Evolutionary conservation across 164 flowering plant species (phyloP).

Genomic region (Warburgia ugandensis): DNA sequence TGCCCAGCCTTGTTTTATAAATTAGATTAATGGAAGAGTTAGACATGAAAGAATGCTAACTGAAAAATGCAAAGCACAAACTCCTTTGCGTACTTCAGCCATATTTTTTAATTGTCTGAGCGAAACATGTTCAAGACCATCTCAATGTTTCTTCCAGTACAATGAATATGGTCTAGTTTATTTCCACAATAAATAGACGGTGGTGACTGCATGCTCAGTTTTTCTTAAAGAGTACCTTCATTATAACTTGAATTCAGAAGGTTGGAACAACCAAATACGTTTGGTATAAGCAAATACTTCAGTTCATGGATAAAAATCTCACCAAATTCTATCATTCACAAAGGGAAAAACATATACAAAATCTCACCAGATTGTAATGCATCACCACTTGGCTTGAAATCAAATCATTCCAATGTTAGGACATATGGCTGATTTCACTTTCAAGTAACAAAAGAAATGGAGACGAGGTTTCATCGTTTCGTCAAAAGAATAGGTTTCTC

Average conservation of each 20-base stretch:
- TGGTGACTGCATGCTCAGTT: not conserved
- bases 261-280: not conserved
- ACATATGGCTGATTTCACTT: too few relatives aligned
- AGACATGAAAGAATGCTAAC: not conserved
- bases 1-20: constrained; percentile 35
- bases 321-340: too few relatives aligned
- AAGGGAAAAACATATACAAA: too few relatives aligned
- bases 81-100: too few relatives aligned
- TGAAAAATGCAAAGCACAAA: not conserved
- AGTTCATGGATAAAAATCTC: not conserved
- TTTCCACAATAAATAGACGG: not conserved
- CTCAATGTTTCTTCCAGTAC: too few relatives aligned
- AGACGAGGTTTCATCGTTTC: too few relatives aligned
- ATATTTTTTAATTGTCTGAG: too few relatives aligned
- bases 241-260: too few relatives aligned
- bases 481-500: not conserved
- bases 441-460: too few relatives aligned
- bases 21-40: not conserved
- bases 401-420: not conserved
- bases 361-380: too few relatives aligned
- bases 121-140: too few relatives aligned
- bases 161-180: too few relatives aligned
- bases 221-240: not conserved
- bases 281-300: not conserved
- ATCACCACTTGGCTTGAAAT: not conserved